phyloP scores from a whole-genome alignment of 116 monocot genomes.

The Dioscorea cayenensis region DNA sequence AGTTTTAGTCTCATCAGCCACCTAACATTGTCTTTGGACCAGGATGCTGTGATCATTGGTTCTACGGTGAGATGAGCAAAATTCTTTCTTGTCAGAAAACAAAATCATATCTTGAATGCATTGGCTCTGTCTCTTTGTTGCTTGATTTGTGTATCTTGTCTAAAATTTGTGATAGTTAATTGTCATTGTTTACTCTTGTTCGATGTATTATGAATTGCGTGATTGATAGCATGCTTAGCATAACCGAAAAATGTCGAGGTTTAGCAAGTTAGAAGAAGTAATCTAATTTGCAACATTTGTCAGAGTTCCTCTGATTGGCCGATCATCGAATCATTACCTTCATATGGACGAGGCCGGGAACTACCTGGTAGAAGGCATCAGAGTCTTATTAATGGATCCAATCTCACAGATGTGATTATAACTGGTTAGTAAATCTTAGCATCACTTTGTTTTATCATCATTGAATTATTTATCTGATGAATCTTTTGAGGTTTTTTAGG shows the following conservation, averaged over 20 bases:
- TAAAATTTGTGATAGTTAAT: no score
- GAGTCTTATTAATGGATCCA: constrained; percentile 57
- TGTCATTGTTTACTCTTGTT: no score
- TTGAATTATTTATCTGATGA: background rate
- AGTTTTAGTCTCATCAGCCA: constrained; percentile 77
- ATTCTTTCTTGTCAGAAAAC: background rate
- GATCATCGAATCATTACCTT: constrained; percentile 54
- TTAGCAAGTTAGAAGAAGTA: no score
- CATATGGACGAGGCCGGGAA: constrained; percentile 68
- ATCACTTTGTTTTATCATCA: background rate
- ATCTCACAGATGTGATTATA: constrained; percentile 52
- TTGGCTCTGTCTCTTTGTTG: no score
- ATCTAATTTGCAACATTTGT: background rate
- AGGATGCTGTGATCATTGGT: constrained; percentile 65
- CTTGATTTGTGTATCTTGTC: no score
- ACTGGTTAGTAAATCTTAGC: constrained; percentile 29
- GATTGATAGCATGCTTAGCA: no score
- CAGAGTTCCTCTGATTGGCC: constrained; percentile 60
- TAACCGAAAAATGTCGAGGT: no score
- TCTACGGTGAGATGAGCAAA: constrained; percentile 25
- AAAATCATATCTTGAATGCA: background rate
- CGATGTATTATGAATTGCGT: no score
- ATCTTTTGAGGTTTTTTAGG: constrained; percentile 15
- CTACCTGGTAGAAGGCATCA: constrained; percentile 49
- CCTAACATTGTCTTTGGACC: constrained; percentile 68